Percentiles rank a stretch among this genome's conserved stretches.
phyloP scores from a whole-genome alignment of 495 filamentous ascomycete genomes.

The Tirmania nivea region DNA sequence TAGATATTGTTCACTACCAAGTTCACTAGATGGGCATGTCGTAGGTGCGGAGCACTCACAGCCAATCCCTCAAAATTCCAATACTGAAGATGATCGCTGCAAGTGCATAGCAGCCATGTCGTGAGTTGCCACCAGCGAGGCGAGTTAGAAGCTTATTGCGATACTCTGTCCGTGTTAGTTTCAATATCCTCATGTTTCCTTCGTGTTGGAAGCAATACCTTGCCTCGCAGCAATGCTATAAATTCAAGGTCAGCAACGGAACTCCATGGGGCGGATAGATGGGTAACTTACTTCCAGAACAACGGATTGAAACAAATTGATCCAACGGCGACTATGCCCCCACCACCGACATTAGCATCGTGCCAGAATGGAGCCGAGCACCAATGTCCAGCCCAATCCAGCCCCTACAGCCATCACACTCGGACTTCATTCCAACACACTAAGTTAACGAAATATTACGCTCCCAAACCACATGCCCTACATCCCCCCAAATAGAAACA shows the following conservation, averaged over 20 bases:
- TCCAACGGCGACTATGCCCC: conserved; percentile 36
- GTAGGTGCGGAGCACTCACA: conserved; percentile 25
- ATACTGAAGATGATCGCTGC: conserved; percentile 75
- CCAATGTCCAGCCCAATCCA: background rate
- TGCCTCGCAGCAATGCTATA: background rate
- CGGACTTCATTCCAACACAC: background rate
- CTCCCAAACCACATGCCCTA: too few species aligned
- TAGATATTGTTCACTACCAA: conserved; percentile 15
- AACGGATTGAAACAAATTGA: conserved; percentile 56
- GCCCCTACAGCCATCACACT: background rate
- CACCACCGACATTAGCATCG: background rate
- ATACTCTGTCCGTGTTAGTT: conserved; percentile 43
- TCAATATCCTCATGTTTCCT: background rate
- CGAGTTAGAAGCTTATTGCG: conserved; percentile 70
- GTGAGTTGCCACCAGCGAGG: conserved; percentile 59
- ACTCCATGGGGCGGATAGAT: background rate
- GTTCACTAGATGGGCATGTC: conserved; percentile 7
- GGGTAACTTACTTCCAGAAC: conserved; percentile 52
- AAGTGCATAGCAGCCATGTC: conserved; percentile 72
- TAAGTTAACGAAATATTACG: background rate
- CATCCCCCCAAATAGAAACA: too few species aligned
- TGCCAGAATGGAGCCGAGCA: background rate
- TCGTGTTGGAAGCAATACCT: conserved; percentile 1
- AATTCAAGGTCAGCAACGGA: conserved; percentile 6
- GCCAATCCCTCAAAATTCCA: conserved; percentile 62